These are phyloP conservation scores for Pisolithus sp. DNA, from an alignment of 768 basidiomycete genomes.

Conservation along the genomic window DNA sequence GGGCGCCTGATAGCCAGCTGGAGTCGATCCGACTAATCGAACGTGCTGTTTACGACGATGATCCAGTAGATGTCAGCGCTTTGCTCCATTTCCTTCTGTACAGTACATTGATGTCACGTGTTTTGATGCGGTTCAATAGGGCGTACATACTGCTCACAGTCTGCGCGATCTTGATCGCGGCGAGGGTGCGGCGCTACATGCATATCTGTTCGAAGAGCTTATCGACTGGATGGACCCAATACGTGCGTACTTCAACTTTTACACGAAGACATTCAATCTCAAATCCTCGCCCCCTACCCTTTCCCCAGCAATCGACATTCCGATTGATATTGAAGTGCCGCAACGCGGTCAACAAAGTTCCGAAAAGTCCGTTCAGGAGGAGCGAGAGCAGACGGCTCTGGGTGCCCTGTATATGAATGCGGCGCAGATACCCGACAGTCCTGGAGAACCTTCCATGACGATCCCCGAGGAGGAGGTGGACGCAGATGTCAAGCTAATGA, in stretches of 20 bases:
- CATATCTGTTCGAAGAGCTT: conserved; percentile 77
- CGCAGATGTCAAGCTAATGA: conserved; percentile 56
- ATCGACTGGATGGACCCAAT: conserved; percentile 82
- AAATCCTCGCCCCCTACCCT: conserved; percentile 13
- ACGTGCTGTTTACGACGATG: conserved; percentile 84
- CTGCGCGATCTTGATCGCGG: conserved; percentile 82
- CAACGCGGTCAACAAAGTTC: conserved; percentile 61
- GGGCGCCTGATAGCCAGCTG: conserved; percentile 69
- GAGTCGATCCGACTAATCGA: conserved; percentile 76
- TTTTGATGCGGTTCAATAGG: conserved; percentile 46
- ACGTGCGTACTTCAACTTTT: conserved; percentile 45
- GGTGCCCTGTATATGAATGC: conserved; percentile 67
- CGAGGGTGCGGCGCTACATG: conserved; percentile 81
- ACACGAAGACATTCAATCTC: conserved; percentile 12
- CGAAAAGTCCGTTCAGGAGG: conserved; percentile 67
- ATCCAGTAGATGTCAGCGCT: conserved; percentile 76
- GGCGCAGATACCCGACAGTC: conserved; percentile 71
- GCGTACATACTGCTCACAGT: conserved; percentile 62
- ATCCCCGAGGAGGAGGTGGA: conserved; percentile 69
- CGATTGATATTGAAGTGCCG: conserved; percentile 45
- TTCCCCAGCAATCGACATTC: conserved; percentile 56
- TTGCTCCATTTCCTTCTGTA: conserved; percentile 37
- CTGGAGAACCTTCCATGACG: conserved; percentile 57
- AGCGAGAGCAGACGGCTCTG: conserved; percentile 72
- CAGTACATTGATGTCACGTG: conserved; percentile 47